Evolutionary conservation across 2,329 filamentous ascomycete genomes (phyloP).

Genomic region (Parafenestella ontariensis): DNA sequence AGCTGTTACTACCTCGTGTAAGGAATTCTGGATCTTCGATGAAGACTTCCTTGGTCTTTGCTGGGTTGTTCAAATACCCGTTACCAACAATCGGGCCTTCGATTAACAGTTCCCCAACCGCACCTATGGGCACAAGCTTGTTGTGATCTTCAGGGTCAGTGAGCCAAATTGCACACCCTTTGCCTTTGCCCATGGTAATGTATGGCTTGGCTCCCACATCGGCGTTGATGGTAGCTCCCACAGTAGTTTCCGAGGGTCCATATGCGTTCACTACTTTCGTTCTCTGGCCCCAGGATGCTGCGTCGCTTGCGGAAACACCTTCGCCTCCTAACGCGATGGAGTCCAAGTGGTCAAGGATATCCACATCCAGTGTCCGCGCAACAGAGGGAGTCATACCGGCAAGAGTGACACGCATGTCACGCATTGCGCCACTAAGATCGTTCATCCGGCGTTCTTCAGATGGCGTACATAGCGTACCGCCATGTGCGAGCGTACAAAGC

Average conservation of each 20-base stretch:
- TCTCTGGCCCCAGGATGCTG: constrained; percentile 53
- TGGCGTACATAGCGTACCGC: constrained; percentile 46
- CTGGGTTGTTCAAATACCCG: constrained; percentile 46
- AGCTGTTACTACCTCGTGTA: constrained; percentile 65
- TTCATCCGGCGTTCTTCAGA: constrained; percentile 58
- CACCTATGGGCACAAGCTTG: constrained; percentile 48
- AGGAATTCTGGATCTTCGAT: constrained; percentile 64
- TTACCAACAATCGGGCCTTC: constrained; percentile 61
- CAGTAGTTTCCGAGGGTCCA: constrained; percentile 47
- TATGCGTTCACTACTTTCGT: constrained; percentile 47
- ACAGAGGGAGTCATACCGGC: constrained; percentile 49
- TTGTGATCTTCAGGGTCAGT: constrained; percentile 50
- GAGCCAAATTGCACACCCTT: constrained; percentile 49
- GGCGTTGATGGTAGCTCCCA: constrained; percentile 43
- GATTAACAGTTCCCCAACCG: constrained; percentile 62
- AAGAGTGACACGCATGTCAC: constrained; percentile 43
- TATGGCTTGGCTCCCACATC: constrained; percentile 38
- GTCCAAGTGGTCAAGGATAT: constrained; percentile 52
- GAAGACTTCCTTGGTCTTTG: constrained; percentile 47
- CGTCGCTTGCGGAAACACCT: constrained; percentile 43
- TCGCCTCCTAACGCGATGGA: constrained; percentile 52
- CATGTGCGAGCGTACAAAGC: constrained; percentile 43
- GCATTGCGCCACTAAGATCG: constrained; percentile 53
- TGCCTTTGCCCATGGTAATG: constrained; percentile 48
- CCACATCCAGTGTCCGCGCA: constrained; percentile 46